A percentile compares a stretch with the other conserved stretches of the same genome.
Conservation (phyloP, 495 filamentous ascomycete genomes). For the Lophium mytilinum region DNA sequence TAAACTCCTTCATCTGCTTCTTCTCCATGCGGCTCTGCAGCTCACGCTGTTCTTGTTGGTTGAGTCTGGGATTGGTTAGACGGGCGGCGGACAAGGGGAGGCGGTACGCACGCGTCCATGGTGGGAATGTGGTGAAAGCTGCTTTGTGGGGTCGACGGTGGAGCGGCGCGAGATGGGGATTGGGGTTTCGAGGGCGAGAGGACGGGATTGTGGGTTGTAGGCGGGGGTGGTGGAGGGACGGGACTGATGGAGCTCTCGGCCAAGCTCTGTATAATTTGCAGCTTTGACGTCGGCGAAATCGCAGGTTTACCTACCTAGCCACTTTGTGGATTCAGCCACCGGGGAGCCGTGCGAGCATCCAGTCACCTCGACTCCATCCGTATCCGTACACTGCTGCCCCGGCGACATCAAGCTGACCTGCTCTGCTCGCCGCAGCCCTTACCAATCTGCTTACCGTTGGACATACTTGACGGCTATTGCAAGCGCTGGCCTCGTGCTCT, state of each 20-base stretch:
- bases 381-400: no score
- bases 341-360: no score
- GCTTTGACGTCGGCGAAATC: conserved; percentile 1
- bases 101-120: conserved; percentile 21
- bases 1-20: conserved; percentile 98
- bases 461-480: neutral
- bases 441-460: no score
- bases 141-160: neutral
- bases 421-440: no score
- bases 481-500: neutral
- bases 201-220: no score
- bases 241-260: neutral
- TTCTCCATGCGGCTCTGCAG: conserved; percentile 86
- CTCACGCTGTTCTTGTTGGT: conserved; percentile 76
- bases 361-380: no score
- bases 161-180: no score
- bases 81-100: neutral
- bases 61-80: conserved; percentile 47
- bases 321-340: no score
- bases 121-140: neutral
- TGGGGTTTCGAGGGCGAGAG: no score
- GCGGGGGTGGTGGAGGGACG: neutral
- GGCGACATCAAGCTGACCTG: no score
- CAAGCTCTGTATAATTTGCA: neutral
- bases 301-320: no score